A percentile compares a stretch with the other conserved stretches of the same genome.
Conservation (phyloP, 2,329 filamentous ascomycete species). For the Pseudopyricularia javanii region DNA sequence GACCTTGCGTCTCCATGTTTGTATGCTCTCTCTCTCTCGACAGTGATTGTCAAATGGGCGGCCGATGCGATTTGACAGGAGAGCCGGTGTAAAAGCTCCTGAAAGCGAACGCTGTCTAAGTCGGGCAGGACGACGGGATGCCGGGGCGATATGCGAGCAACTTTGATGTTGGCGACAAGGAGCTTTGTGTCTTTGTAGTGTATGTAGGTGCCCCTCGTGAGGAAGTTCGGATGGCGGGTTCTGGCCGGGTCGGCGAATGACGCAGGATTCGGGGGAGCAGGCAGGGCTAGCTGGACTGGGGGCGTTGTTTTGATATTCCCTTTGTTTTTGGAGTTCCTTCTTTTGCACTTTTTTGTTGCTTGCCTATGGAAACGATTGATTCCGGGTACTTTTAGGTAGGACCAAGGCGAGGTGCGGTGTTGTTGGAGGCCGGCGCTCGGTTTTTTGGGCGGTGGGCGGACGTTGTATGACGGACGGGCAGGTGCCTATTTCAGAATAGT, state of each 20-base stretch:
- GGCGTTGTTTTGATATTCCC: no score
- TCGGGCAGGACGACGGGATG: neutral
- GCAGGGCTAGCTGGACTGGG: neutral
- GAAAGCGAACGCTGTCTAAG: neutral
- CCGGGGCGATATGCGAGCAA: neutral
- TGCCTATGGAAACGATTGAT: neutral
- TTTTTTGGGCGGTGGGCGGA: neutral
- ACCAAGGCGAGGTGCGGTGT: neutral
- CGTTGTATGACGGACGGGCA: neutral
- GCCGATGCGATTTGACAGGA: neutral
- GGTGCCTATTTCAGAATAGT: no score
- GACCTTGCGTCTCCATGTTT: constrained; percentile 2
- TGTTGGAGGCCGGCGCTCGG: neutral
- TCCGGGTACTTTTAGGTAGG: neutral
- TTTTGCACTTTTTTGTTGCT: neutral
- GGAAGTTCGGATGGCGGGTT: neutral
- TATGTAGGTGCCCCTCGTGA: neutral
- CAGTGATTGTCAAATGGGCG: neutral
- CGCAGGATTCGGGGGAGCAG: neutral
- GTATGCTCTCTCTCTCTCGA: neutral
- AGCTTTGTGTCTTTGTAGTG: neutral
- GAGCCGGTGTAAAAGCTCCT: neutral
- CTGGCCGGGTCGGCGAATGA: neutral
- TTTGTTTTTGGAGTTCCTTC: neutral
- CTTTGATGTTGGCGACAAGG: neutral